A percentile compares a stretch with the other conserved stretches of the same genome.
phyloP scores from a whole-genome alignment of 2,329 filamentous ascomycete genomes.

The Cryphonectria parasitica region DNA sequence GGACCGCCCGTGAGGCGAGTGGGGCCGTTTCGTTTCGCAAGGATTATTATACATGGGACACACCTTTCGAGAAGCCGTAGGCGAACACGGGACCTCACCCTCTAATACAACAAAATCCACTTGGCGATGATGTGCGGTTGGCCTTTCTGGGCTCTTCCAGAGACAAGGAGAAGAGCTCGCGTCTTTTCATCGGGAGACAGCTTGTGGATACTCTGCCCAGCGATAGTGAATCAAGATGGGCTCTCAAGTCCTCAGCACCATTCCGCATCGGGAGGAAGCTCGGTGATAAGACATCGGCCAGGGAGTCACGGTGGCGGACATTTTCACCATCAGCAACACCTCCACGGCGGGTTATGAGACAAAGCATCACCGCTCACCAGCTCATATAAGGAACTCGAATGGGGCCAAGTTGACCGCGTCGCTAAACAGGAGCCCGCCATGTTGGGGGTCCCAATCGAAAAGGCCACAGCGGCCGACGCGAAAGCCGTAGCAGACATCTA shows the following conservation, averaged over 20 bases:
- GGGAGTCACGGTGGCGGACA: background rate
- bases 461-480: conserved; percentile 12
- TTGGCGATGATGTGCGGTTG: background rate
- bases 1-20: background rate
- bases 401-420: background rate
- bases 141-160: background rate
- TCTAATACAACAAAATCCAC: background rate
- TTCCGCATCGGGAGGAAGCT: background rate
- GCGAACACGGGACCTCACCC: background rate
- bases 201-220: background rate
- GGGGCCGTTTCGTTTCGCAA: background rate
- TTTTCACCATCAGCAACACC: background rate
- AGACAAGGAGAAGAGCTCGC: background rate
- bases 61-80: background rate
- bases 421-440: background rate
- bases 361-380: background rate
- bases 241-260: background rate
- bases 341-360: background rate
- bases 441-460: background rate
- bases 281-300: background rate
- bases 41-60: background rate
- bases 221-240: background rate
- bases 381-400: background rate
- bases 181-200: background rate
- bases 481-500: conserved; percentile 23